Base-by-base conservation (phyloP, 2,329 filamentous ascomycete genomes). In the Arachnomyces sp. region DNA sequence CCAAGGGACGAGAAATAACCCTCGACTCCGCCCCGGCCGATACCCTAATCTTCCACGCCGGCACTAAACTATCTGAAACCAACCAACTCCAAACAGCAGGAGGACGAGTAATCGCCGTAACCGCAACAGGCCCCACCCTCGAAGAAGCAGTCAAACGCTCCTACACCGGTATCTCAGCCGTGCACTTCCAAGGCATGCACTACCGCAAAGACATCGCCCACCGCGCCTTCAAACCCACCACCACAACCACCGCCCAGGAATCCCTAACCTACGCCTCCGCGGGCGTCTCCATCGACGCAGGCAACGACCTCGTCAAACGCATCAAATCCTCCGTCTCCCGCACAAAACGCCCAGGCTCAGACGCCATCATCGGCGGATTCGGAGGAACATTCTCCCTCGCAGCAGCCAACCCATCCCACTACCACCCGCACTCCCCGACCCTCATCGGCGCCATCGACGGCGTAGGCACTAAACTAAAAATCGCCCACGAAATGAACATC, bases 361-460 rank as follows among this genome's bases (percentile, higher is more conserved):
- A 94, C 60, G 89, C 89, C 40, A 79, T 90, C 56, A 95, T 98
- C 54, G 92, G 92, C 43, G 92, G 92, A 2, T 98, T 98, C 54
- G 92, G 92, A 36, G 92, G 92, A 25, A 79, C 86, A 49, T 81
- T 94, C 45, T 83, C 92, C 58, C 72, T 95, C 11, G 70, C 79
- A 5, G 75, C 76, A 36, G 20, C 20, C 5, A 62, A 61, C 47
- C 64, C 63, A 50, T 84, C 85, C 9, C 84, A 85, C 38, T 93
- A 86, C 44, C 88, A 87, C 57, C 68, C 73, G 4, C 72, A 78
- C 43, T 77, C 83, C 0, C 89, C 90, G 8, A 82, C 89, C 42
- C 67, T 96, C 17, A 86, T 96, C n/a, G 85, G 85, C 40, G 89
- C 88, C 44, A 96, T 95, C 49, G 92, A 98, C 58, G 92, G 92